Evolutionary conservation across 352 stramenopile species (phyloP).

Genomic region (Globisporangium polare): DNA sequence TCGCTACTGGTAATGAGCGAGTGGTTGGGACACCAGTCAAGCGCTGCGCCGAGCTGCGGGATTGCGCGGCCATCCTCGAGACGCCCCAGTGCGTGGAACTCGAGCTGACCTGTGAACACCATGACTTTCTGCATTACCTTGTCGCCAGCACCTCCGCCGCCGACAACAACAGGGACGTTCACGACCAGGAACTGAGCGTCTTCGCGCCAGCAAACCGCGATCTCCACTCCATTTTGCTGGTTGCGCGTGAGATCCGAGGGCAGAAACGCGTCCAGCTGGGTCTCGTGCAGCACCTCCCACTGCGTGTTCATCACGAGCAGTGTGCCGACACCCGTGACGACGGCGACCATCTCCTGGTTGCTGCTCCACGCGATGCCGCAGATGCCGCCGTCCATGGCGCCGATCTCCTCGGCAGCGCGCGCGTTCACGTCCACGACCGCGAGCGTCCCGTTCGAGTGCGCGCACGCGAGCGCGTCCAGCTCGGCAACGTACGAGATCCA

Average conservation of each 20-base stretch:
- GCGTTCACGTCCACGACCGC: constrained; percentile 49
- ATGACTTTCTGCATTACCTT: constrained; percentile 36
- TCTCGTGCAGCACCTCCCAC: constrained; percentile 78
- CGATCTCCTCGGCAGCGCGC: constrained; percentile 56
- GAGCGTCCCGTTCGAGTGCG: constrained; percentile 39
- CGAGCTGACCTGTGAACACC: constrained; percentile 54
- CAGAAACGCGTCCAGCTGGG: constrained; percentile 34
- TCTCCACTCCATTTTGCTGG: constrained; percentile 1
- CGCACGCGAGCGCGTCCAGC: constrained; percentile 55
- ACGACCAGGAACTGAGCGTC: constrained; percentile 65
- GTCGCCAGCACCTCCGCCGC: background rate
- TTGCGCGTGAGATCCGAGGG: constrained; percentile 16
- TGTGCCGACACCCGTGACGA: constrained; percentile 53
- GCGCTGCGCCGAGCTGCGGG: constrained; percentile 26
- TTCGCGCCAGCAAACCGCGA: constrained; percentile 62
- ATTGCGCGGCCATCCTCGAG: constrained; percentile 70
- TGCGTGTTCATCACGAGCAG: constrained; percentile 75
- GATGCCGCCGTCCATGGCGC: constrained; percentile 57
- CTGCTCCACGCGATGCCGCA: constrained; percentile 58
- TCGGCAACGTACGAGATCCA: constrained; percentile 69
- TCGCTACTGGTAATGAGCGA: constrained; percentile 68
- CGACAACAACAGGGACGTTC: constrained; percentile 32
- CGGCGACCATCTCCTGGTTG: constrained; percentile 64
- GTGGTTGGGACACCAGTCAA: constrained; percentile 78
- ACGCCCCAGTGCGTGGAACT: constrained; percentile 56